A percentile compares a stretch with the other conserved stretches of the same genome.
phyloP scores from a whole-genome alignment of 495 filamentous ascomycete genomes.

The Hypomontagnella submonticulosa region DNA sequence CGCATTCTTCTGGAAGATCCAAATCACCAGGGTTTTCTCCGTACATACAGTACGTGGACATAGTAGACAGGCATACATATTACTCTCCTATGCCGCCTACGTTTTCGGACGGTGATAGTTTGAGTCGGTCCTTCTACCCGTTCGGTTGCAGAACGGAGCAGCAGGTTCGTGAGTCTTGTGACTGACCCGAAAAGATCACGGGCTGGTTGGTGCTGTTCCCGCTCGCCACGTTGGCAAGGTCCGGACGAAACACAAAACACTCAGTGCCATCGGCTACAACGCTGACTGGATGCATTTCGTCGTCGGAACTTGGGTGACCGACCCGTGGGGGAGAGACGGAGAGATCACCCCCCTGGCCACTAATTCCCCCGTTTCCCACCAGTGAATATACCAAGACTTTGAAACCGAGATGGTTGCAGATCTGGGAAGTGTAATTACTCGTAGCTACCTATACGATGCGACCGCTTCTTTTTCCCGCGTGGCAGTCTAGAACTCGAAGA shows the following conservation, averaged over 20 bases:
- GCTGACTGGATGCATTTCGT: slow-evolving; percentile 41
- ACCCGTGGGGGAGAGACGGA: slow-evolving; percentile 32
- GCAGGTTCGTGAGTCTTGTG: slow-evolving; percentile 34
- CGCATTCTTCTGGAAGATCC: slow-evolving; percentile 1
- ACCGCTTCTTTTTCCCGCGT: no score
- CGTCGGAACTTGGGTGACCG: slow-evolving; percentile 40
- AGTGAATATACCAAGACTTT: slow-evolving; percentile 35
- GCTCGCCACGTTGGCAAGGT: slow-evolving; percentile 40
- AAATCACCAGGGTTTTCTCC: slow-evolving; percentile 5
- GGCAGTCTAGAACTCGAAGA: background rate
- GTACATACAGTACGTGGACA: background rate
- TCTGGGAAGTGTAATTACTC: slow-evolving; percentile 22
- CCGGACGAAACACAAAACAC: slow-evolving; percentile 39
- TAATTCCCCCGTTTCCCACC: slow-evolving; percentile 7
- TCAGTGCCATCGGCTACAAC: slow-evolving; percentile 44
- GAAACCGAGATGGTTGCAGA: slow-evolving; percentile 44
- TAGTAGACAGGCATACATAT: background rate
- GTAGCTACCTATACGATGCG: no score
- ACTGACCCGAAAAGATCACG: slow-evolving; percentile 30
- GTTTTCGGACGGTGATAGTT: slow-evolving; percentile 36
- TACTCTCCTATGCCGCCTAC: slow-evolving; percentile 21
- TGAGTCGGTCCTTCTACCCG: slow-evolving; percentile 44
- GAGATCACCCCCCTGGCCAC: slow-evolving; percentile 4
- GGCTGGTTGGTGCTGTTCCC: slow-evolving; percentile 19
- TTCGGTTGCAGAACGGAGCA: slow-evolving; percentile 39